Conservation (phyloP, 345 rosid genomes). For the Citrus glauca region DNA sequence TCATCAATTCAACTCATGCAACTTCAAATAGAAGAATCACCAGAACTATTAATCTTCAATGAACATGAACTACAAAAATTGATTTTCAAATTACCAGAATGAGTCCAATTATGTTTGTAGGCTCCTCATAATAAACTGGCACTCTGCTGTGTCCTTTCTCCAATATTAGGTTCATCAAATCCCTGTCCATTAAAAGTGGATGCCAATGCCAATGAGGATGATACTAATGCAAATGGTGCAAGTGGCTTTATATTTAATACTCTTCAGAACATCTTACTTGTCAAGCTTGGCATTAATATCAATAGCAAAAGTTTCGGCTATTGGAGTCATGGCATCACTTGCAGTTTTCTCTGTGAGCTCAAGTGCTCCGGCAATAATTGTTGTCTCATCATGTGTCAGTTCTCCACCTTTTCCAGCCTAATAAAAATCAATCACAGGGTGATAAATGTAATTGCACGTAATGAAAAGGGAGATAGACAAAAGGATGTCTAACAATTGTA, state of each 20-base stretch:
- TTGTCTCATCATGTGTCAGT: conserved; percentile 93
- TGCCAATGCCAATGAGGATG: conserved; percentile 15
- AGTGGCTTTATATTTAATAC: conserved; percentile 9
- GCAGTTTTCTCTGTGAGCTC: conserved; percentile 86
- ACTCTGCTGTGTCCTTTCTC: conserved; percentile 99
- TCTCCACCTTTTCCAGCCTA: conserved; percentile 99
- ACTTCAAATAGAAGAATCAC: neutral
- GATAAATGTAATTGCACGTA: neutral
- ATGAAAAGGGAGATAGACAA: neutral
- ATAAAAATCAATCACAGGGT: neutral
- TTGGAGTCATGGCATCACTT: conserved; percentile 88
- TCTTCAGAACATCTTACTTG: conserved; percentile 43
- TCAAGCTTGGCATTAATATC: conserved; percentile 83
- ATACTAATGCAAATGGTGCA: conserved; percentile 7
- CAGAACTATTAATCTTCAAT: neutral
- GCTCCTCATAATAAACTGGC: conserved; percentile 90
- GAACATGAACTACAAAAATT: neutral
- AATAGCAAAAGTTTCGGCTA: conserved; percentile 71
- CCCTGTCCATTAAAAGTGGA: conserved; percentile 36
- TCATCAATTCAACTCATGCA: neutral
- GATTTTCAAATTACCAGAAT: conserved; percentile 50
- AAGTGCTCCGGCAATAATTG: conserved; percentile 98
- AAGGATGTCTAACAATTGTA: neutral
- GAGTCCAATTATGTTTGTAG: conserved; percentile 87
- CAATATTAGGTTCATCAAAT: conserved; percentile 72